Conservation (phyloP, 139 green algal genomes). For the Coelastrella sp. region DNA sequence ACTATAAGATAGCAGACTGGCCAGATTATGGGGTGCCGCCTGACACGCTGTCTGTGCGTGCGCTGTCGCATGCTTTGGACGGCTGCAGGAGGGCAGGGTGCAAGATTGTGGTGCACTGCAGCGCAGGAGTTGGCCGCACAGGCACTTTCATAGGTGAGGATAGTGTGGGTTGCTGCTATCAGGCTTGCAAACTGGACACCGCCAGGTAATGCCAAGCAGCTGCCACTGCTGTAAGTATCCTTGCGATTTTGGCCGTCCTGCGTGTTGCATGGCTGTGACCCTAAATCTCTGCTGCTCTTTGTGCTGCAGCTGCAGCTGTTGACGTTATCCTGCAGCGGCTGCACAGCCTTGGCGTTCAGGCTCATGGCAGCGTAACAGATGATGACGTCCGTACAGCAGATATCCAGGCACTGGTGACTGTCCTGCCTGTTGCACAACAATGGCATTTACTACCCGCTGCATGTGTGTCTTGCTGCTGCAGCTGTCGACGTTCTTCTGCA, state of each 20-base stretch:
- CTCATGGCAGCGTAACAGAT: not conserved
- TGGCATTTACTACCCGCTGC: no score
- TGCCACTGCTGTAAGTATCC: no score
- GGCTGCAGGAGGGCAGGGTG: constrained; percentile 25
- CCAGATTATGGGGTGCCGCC: constrained; percentile 73
- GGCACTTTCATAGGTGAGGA: constrained; percentile 76
- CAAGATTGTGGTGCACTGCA: constrained; percentile 72
- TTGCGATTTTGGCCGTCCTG: no score
- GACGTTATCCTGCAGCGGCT: not conserved
- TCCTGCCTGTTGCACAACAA: not conserved
- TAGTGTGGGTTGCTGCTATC: not conserved
- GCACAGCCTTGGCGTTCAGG: not conserved
- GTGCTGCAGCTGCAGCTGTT: not conserved
- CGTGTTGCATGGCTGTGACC: no score
- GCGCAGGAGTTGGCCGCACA: constrained; percentile 85
- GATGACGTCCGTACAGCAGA: not conserved
- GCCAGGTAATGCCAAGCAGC: no score
- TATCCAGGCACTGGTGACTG: not conserved
- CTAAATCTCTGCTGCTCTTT: not conserved
- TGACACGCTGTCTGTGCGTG: constrained; percentile 53
- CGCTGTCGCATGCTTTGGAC: constrained; percentile 61
- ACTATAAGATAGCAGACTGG: constrained; percentile 74
- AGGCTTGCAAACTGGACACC: not conserved
- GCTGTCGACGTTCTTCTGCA: constrained; percentile 78
- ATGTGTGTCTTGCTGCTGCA: not conserved